Conservation (phyloP, 2,329 filamentous ascomycete genomes). For the Colletotrichum navitas region DNA sequence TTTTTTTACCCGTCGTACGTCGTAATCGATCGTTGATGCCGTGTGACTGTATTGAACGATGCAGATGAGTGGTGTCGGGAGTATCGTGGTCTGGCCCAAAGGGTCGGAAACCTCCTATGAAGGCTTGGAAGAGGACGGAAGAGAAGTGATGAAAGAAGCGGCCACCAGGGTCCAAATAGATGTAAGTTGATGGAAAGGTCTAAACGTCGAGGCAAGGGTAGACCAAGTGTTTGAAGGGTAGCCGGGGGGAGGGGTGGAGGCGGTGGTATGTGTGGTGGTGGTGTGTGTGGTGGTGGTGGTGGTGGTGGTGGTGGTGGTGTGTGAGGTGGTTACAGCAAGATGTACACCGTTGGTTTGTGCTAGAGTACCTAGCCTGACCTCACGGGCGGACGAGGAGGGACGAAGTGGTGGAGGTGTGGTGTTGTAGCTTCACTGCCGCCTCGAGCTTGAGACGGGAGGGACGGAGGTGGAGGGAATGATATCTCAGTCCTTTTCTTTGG, state of each 20-base stretch:
- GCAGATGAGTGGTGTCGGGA: conserved; percentile 1
- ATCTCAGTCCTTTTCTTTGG: not conserved
- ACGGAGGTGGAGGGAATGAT: conserved; percentile 35
- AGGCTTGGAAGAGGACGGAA: not conserved
- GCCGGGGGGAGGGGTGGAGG: not conserved
- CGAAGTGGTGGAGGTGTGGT: not conserved
- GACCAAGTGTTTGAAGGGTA: conserved; percentile 4
- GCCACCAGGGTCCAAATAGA: conserved; percentile 39
- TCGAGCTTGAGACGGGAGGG: conserved; percentile 26
- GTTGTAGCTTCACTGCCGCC: not conserved
- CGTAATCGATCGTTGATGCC: not conserved
- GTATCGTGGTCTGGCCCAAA: not conserved
- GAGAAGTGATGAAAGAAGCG: not conserved
- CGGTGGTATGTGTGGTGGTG: too few species aligned
- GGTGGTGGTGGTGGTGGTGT: not conserved
- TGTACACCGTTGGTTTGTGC: conserved; percentile 10
- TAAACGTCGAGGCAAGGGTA: conserved; percentile 19
- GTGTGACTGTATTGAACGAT: not conserved
- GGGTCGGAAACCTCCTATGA: not conserved
- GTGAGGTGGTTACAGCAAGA: not conserved
- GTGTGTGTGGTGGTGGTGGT: too few species aligned
- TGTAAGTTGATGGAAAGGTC: conserved; percentile 20
- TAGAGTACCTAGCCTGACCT: too few species aligned
- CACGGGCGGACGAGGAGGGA: not conserved
- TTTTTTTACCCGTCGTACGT: not conserved